Base-by-base conservation (phyloP, 2,329 filamentous ascomycete genomes). In the Nemania sp. region DNA sequence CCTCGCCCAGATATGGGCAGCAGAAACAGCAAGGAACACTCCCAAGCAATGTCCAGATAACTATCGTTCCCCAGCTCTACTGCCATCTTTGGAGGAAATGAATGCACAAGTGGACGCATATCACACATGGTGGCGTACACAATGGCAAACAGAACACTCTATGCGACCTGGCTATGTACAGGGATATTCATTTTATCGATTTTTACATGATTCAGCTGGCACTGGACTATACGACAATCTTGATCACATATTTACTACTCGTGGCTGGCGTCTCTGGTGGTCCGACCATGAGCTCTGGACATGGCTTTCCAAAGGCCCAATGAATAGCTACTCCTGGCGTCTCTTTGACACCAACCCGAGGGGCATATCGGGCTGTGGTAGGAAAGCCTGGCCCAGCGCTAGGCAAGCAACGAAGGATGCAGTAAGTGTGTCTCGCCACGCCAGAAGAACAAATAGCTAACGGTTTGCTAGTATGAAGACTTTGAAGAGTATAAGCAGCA, bases 1-100 rank as follows among this genome's bases (percentile, higher is more conserved):
- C 81, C 76, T 26, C 80, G 82, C 11, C 81, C 81, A 63, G 70
- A 72, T 60, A 5, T 71, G 68, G 66, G 68, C 66, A 29, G 72
- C 66, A 35, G 72, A 68, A 49, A 67, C 66, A 5, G 62, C 38
- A 24, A 47, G 35, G 38, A 11, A 15, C 6, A 35, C 53, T 52
- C 20, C 52, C 8, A 43, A 43, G 26, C 45, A 58, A 47, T 15
- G 13, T 1, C 15, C 22, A 27, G 38, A 4, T 20, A 58, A 45
- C 26, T 56, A 70, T 47, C 68, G 59, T 18, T 24, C 47, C 7
- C 60, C 72, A 10, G 70, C 73, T 10, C 26, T 72, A 6, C 59
- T 77, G 1, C 74, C 75, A 1, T 64, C 70, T 1, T 13, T 68
- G 8, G 64, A 64, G 1, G 70, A 72, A 49, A 77, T 77, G 76